Evolutionary conservation across 495 filamentous ascomycete genomes (phyloP), one percentile per base, ranked within the genome.

Genomic region (Penicillium dipodomyicola): DNA sequence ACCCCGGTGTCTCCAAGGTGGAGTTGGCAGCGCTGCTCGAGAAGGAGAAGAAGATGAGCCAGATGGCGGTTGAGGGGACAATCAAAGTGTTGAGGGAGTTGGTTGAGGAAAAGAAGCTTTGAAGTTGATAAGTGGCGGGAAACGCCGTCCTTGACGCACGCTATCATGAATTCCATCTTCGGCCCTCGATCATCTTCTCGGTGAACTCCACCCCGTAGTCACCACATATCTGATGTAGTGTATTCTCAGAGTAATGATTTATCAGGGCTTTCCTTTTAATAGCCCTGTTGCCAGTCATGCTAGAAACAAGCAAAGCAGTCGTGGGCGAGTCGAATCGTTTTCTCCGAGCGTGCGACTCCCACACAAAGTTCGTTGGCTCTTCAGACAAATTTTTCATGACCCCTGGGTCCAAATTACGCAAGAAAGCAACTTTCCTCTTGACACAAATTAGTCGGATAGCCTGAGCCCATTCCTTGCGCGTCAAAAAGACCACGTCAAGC

Each of bases 41-140:
- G 65, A 65, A 65, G 64, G 67, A 72, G 45, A 70, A 58, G 59
- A 40, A 30, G 10, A 67, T 64, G 65, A 60, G 63, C n/a, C 59
- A 65, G 43, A 45, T 43, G 40, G 71, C 70, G 4, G 75, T 80
- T 15, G 72, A 71, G 48, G 67, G 66, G 6, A 74, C 69, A 2
- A 63, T 80, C 15, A 58, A 58, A 27, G 65, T 57, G 5, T 60
- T 75, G 42, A 56, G 74, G 25, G 54, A 72, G 53, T 60, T 77
- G 62, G 68, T 65, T 9, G 53, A 61, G 42, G 70, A 72, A 30
- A 63, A 68, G 33, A 69, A 64, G 49, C 47, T 70, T 33, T 69
- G 37, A 54, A 33, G 6, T 15, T 14, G 8, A 35, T 17, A 7
- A 27, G n/a, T 23, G 15, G 4, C 3, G 5, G 12, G 6, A n/a